phyloP scores from a whole-genome alignment of 2,329 filamentous ascomycete genomes.

The Rhynchosporium graminicola region DNA sequence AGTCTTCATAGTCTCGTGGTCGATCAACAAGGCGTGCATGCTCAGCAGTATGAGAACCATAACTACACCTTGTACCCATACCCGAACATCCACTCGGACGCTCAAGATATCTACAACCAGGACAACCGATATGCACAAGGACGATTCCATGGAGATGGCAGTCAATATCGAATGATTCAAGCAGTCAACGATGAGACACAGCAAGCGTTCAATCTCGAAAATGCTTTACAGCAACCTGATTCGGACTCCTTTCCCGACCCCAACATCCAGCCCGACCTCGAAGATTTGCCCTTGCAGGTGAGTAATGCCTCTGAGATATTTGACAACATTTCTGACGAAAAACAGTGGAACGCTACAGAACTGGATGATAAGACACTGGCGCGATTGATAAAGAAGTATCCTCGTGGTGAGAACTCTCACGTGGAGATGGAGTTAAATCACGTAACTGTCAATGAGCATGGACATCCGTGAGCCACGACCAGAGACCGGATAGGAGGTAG shows the following conservation, averaged over 20 bases:
- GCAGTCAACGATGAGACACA: neutral
- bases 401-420: neutral
- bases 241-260: neutral
- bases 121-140: too few species aligned
- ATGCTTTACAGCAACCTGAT: neutral
- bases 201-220: neutral
- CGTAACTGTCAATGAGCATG: neutral
- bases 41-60: neutral
- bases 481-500: neutral
- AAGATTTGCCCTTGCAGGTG: neutral
- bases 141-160: neutral
- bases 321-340: neutral
- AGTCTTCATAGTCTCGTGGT: neutral
- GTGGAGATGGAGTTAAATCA: neutral
- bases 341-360: neutral
- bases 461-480: neutral
- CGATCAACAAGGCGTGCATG: neutral
- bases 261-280: constrained; percentile 2
- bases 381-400: constrained; percentile 4
- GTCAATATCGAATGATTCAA: neutral
- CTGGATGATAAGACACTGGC: constrained; percentile 8
- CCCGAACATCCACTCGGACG: neutral
- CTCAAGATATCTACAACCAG: too few species aligned
- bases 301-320: neutral
- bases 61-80: neutral